Percentiles rank a stretch among this genome's conserved stretches.
Conservation (phyloP, 345 rosid genomes). For the Salix brachista region DNA sequence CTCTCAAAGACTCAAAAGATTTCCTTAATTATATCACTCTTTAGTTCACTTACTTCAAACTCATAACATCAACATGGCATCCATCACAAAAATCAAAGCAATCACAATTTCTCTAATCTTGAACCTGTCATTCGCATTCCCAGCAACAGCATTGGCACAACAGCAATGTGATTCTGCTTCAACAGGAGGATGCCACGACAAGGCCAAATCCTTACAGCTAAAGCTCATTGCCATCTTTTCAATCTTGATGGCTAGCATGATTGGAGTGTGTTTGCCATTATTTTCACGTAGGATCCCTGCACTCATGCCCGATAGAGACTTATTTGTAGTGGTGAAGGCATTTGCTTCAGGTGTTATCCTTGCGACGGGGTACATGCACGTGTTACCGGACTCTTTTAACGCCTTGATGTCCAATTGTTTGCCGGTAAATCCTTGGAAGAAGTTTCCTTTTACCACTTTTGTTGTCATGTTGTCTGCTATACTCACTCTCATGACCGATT, state of each 20-base stretch:
- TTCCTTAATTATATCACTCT: background rate
- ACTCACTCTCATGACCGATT: constrained; percentile 37
- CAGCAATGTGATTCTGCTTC: constrained; percentile 6
- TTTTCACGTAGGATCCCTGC: constrained; percentile 14
- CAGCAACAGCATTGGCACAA: background rate
- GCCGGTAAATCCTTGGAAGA: constrained; percentile 36
- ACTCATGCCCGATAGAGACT: constrained; percentile 21
- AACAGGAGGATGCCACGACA: constrained; percentile 15
- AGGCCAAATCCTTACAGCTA: constrained; percentile 20
- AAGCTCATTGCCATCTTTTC: constrained; percentile 28
- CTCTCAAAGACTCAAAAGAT: background rate
- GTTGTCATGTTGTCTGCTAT: constrained; percentile 45
- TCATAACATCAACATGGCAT: background rate
- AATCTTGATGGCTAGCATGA: constrained; percentile 27
- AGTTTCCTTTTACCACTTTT: constrained; percentile 39
- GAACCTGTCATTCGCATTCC: background rate
- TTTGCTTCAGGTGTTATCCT: constrained; percentile 44
- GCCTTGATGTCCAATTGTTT: constrained; percentile 29
- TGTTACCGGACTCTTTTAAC: constrained; percentile 34
- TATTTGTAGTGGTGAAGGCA: constrained; percentile 20
- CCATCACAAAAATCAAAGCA: background rate
- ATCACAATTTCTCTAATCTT: background rate
- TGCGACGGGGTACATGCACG: constrained; percentile 49
- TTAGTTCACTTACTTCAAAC: background rate
- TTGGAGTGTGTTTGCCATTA: constrained; percentile 37